Percentiles rank a stretch among this genome's conserved stretches.
These are phyloP conservation scores for Beauveria scarabaeidicola DNA, from an alignment of 2,329 filamentous ascomycete species.

Conservation along the genomic window DNA sequence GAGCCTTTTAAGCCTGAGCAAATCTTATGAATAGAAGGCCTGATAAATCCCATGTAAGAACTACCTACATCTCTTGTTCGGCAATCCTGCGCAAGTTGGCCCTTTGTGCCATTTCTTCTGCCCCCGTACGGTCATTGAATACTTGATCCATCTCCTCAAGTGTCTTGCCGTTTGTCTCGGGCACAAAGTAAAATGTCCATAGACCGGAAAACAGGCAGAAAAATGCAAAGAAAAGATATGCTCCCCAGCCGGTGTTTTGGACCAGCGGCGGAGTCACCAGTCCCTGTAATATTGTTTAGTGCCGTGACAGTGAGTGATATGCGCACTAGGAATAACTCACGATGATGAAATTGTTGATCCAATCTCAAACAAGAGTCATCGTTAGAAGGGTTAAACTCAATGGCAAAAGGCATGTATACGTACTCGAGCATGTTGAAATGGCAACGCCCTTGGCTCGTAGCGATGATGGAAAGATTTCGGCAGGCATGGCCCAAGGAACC, in stretches of 20 bases:
- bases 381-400: neutral
- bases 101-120: conserved; percentile 12
- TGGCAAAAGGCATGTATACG: conserved; percentile 43
- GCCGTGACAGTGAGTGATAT: conserved; percentile 7
- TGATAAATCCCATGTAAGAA: no score
- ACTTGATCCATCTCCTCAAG: conserved; percentile 46
- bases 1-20: no score
- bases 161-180: conserved; percentile 47
- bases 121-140: conserved; percentile 21
- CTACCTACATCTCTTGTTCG: neutral
- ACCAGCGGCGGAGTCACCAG: conserved; percentile 52
- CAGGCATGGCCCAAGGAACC: conserved; percentile 37
- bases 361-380: neutral
- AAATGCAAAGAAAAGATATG: conserved; percentile 51
- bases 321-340: conserved; percentile 24
- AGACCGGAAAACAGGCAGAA: conserved; percentile 48
- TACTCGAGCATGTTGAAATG: conserved; percentile 45
- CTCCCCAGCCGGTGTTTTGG: conserved; percentile 37
- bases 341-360: neutral
- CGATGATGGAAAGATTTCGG: conserved; percentile 54
- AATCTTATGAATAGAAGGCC: no score
- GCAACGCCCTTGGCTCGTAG: conserved; percentile 56
- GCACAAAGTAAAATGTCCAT: conserved; percentile 47
- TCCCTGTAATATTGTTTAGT: conserved; percentile 20
- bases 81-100: neutral